phyloP scores from a whole-genome alignment of 2,329 filamentous ascomycete genomes.

The Curvularia lunata region DNA sequence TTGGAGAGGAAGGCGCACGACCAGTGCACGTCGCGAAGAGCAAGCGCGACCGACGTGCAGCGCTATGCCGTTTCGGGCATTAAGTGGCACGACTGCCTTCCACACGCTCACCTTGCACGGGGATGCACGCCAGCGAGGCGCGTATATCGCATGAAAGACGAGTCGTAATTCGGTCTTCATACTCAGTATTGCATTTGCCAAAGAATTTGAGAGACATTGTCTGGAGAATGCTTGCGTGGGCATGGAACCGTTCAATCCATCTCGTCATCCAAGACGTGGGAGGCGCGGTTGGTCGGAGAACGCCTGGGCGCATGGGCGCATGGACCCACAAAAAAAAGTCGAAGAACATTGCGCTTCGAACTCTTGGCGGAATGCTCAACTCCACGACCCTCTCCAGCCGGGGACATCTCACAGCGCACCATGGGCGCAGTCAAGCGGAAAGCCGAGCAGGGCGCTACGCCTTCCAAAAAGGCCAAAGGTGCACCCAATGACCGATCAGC shows the following conservation, averaged over 20 bases:
- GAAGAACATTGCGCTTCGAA: constrained; percentile 19
- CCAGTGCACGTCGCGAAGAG: constrained; percentile 18
- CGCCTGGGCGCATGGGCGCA: constrained; percentile 5
- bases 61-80: constrained; percentile 12
- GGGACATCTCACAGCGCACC: constrained; percentile 12
- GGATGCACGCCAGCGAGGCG: too few relatives aligned
- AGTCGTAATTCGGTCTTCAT: too few relatives aligned
- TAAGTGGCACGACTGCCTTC: constrained; percentile 6
- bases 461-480: constrained; percentile 42
- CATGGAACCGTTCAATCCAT: background rate
- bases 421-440: constrained; percentile 58
- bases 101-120: background rate
- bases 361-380: constrained; percentile 29
- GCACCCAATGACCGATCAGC: constrained; percentile 39
- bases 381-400: constrained; percentile 8
- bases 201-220: background rate
- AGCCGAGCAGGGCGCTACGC: constrained; percentile 46
- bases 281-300: constrained; percentile 19
- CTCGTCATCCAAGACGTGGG: constrained; percentile 7
- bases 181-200: fast-evolving
- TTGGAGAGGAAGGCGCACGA: constrained; percentile 18
- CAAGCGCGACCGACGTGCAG: constrained; percentile 21
- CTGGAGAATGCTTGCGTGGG: background rate
- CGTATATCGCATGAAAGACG: too few relatives aligned
- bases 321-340: constrained; percentile 19